Evolutionary conservation across 805 yeast genomes (phyloP).

Genomic region (Ogataea nakhonphanomensis): DNA sequence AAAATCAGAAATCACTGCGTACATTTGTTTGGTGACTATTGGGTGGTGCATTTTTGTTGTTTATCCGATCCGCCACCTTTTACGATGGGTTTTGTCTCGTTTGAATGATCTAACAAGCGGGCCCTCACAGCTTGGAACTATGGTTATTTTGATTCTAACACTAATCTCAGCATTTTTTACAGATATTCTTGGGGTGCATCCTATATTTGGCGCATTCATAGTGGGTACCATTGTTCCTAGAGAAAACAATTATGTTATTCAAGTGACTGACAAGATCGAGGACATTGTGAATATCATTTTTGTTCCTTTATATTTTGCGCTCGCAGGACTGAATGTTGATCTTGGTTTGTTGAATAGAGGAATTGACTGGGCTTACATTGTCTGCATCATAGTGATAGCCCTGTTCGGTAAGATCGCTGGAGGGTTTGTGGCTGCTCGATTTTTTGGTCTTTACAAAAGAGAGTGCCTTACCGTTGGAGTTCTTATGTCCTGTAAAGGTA

Average conservation of each 20-base stretch:
- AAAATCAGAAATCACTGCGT: slow-evolving; percentile 64
- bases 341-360: slow-evolving; percentile 62
- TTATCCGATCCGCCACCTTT: slow-evolving; percentile 51
- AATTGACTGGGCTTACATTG: slow-evolving; percentile 72
- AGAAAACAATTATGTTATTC: slow-evolving; percentile 68
- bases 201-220: slow-evolving; percentile 82
- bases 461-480: slow-evolving; percentile 76
- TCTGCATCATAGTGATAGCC: slow-evolving; percentile 67
- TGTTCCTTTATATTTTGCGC: slow-evolving; percentile 75
- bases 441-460: slow-evolving; percentile 64
- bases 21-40: slow-evolving; percentile 58
- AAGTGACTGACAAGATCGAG: slow-evolving; percentile 70
- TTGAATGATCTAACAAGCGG: slow-evolving; percentile 43
- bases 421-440: slow-evolving; percentile 60
- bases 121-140: slow-evolving; percentile 60
- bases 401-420: slow-evolving; percentile 65
- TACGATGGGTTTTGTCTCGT: slow-evolving; percentile 43
- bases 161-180: slow-evolving; percentile 73
- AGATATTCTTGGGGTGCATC: slow-evolving; percentile 81
- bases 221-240: slow-evolving; percentile 75
- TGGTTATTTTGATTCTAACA: slow-evolving; percentile 52
- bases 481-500: slow-evolving; percentile 86
- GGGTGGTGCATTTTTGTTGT: slow-evolving; percentile 67
- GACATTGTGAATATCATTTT: slow-evolving; percentile 69
- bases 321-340: slow-evolving; percentile 72